Base-by-base conservation (phyloP, 164 flowering plant species). In the Magnolia officinalis region DNA sequence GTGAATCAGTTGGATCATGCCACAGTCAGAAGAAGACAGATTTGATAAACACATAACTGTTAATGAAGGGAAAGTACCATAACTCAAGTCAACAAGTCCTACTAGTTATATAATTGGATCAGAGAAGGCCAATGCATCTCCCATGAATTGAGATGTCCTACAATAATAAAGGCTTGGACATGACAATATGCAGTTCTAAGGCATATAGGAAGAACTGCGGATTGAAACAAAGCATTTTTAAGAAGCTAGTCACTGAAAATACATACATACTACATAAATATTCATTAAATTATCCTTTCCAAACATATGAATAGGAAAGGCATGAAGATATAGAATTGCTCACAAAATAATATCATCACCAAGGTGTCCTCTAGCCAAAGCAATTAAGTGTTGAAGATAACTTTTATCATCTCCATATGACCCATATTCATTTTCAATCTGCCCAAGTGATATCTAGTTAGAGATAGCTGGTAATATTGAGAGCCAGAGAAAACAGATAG, bases 391-490 rank as follows among this genome's bases (percentile, higher is more conserved):
- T 80, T 77, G 92, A 78, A 96, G 94, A 84, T 94, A 96, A 71
- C 78, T 81, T 84, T 90, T 86, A 82, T 96, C 98, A 82, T 89
- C 89, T 74, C 95, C 98, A 83, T 88, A 96, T 74, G 99, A 96
- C 75, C 99, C 98, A 84, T 80, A 96, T 78, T 96, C 99, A 88
- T 96, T 96, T 83, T 96, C 99, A 72, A 96, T 86, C 99, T 96
- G 95, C 73, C 75, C 76, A 78, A 76, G n/a, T 7, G 63, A 52
- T 20, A 6, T 64, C 63, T 49, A 19, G 10, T 71, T 45, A 50
- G 10, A 1, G 24, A 21, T 11, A 69, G 4, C 63, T 58, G 49
- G 9, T 11, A 69, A 4, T 50, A 58, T 14, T 8, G 50, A 63
- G 61, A 51, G 59, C 63, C 29, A 63, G 20, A 31, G 24, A 59